phyloP scores from a whole-genome alignment of 176 grass and related monocot genomes.

The Eremochloa ophiuroides region DNA sequence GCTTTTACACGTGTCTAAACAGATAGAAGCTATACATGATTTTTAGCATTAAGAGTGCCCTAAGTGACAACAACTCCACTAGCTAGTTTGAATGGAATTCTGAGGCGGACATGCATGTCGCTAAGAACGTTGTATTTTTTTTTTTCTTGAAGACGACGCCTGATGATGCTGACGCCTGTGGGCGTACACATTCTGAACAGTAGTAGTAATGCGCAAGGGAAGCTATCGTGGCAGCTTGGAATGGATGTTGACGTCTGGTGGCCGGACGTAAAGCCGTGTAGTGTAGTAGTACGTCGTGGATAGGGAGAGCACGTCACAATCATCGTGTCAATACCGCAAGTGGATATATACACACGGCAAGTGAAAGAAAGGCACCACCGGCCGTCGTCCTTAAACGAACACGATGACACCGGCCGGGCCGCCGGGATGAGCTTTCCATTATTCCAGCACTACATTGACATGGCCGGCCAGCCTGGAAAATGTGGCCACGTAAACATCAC shows the following conservation, averaged over 20 bases:
- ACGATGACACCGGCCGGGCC: too few species aligned
- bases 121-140: neutral
- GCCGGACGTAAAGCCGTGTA: neutral
- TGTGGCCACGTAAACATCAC: neutral
- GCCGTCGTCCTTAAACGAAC: neutral
- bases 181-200: neutral
- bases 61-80: too few species aligned
- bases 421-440: constrained; percentile 1
- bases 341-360: neutral
- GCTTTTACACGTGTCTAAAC: too few species aligned
- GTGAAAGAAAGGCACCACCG: neutral
- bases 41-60: too few species aligned
- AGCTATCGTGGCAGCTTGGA: neutral
- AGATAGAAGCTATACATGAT: too few species aligned
- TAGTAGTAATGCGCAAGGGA: neutral
- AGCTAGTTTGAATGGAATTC: too few species aligned
- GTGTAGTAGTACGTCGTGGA: neutral
- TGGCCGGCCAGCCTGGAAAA: neutral
- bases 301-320: neutral
- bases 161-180: neutral
- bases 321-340: neutral
- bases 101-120: neutral
- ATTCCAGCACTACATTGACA: neutral
- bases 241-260: neutral
- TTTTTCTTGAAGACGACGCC: neutral